Evolutionary conservation across 202 grass and related monocot genomes (phyloP), one percentile per base, ranked within the genome.

Genomic region (Zoysia matrella): DNA sequence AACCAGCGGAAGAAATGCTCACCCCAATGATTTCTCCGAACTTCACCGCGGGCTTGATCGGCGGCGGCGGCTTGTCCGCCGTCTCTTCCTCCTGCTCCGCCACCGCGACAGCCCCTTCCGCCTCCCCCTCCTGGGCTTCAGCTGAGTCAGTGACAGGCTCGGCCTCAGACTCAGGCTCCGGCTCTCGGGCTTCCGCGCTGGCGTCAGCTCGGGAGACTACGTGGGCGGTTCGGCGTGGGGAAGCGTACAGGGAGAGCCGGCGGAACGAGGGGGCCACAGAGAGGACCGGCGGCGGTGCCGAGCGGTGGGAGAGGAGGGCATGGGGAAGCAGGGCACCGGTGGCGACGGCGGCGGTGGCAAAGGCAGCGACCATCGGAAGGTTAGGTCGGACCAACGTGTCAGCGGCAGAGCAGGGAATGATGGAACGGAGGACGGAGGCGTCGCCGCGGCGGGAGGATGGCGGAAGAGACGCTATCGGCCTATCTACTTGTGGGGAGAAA

Each of bases 21-120:
- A 96, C 97, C 93, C 93, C 93, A 58, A 99, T 94, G 46, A 99
- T 92, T 47, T 99, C 97, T 53, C 91, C 91, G 58, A 98, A 92
- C 75, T 99, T 96, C 51, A 94, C 39, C 54, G 52, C 76, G 15
- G 86, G 89, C 65, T 92, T 94, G 48, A 56, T 93, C 13, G 78
- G 73, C 3, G 44, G 77, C 45, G 56, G 30, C 64, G 83, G 79
- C 65, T 93, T 60, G 49, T 85, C 72, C 30, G 60, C 73, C 36
- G 79, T 47, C 64, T 53, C 77, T 74, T 74, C 91, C 67, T 71
- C 91, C n/a, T 52, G 73, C 36, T 77, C 89, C 16, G 65, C 89
- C 65, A 83, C 87, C 2, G 86, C 87, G 12, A 82, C 89, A 36
- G 80, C 70, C 0, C 58, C 88, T 67, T 85, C 83, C 14, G 65